Conservation (phyloP, 2,329 filamentous ascomycete species). For the Pestalotiopsis sp. region DNA sequence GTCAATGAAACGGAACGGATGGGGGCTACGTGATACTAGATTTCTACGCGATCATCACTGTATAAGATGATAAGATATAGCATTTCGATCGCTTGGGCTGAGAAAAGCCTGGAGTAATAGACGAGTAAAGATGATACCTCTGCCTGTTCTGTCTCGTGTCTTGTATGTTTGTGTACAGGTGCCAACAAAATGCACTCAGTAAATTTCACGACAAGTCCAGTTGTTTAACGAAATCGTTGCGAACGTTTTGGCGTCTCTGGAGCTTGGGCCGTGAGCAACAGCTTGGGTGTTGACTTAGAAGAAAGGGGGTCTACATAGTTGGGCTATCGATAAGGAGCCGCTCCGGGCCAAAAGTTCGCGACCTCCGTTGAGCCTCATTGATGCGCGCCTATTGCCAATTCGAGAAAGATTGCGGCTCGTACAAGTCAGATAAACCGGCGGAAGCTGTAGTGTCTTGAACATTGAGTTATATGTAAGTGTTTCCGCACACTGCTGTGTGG, state of each 20-base stretch:
- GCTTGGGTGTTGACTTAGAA: not conserved
- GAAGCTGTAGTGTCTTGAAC: not conserved
- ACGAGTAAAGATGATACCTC: slow-evolving; percentile 9
- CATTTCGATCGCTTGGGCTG: slow-evolving; percentile 4
- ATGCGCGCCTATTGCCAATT: not conserved
- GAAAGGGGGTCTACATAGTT: not conserved
- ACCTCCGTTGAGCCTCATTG: not conserved
- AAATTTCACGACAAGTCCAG: too few species aligned
- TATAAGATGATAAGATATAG: slow-evolving; percentile 10
- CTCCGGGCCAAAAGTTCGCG: slow-evolving; percentile 8
- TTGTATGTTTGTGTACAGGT: not conserved
- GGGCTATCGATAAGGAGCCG: slow-evolving; percentile 2
- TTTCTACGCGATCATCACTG: slow-evolving; percentile 10
- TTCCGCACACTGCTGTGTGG: not conserved
- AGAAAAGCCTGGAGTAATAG: slow-evolving; percentile 7
- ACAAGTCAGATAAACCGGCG: not conserved
- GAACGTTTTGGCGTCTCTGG: not conserved
- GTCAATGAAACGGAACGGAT: slow-evolving; percentile 6
- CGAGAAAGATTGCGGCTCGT: not conserved
- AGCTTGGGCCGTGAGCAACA: not conserved
- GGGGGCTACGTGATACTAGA: slow-evolving; percentile 10
- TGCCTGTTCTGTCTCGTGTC: not conserved
- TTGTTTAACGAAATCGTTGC: too few species aligned
- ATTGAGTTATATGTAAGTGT: not conserved
- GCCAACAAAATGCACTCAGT: too few species aligned